Percentiles rank a stretch among this genome's conserved stretches.
Evolutionary conservation across 495 filamentous ascomycete genomes (phyloP).

Genomic region (Penicillium odoratum): DNA sequence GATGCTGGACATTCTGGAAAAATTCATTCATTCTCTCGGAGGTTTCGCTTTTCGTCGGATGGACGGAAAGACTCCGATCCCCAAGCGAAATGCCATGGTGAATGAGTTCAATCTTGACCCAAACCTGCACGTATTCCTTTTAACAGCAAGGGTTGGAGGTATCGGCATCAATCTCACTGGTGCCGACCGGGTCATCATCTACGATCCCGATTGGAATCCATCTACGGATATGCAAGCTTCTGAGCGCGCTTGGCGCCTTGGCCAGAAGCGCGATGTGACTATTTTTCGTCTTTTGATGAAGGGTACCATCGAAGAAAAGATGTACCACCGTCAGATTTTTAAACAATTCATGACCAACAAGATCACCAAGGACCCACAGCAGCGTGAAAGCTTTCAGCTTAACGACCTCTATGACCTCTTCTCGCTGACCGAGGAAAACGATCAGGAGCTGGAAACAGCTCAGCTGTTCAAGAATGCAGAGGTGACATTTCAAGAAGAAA

Average conservation of each 20-base stretch:
- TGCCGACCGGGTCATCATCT: conserved; percentile 94
- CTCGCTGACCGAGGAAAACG: conserved; percentile 67
- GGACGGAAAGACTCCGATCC: conserved; percentile 88
- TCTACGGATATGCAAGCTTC: conserved; percentile 91
- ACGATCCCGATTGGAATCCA: conserved; percentile 97
- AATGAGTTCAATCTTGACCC: conserved; percentile 87
- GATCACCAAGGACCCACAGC: conserved; percentile 87
- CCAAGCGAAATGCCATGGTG: conserved; percentile 77
- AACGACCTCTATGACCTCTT: conserved; percentile 90
- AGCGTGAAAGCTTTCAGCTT: conserved; percentile 80
- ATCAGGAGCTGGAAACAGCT: conserved; percentile 76
- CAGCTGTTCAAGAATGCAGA: conserved; percentile 82
- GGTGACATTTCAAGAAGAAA: conserved; percentile 56
- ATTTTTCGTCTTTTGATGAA: conserved; percentile 97
- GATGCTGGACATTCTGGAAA: conserved; percentile 91
- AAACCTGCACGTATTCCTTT: conserved; percentile 80
- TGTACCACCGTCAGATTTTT: conserved; percentile 96
- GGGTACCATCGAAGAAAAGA: conserved; percentile 97
- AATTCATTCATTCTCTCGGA: conserved; percentile 63
- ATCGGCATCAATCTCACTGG: conserved; percentile 93
- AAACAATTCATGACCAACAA: conserved; percentile 97
- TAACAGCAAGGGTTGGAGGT: conserved; percentile 94
- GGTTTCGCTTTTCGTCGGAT: conserved; percentile 82
- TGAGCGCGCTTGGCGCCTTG: conserved; percentile 94
- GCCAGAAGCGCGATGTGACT: conserved; percentile 89